Evolutionary conservation across 2,329 filamentous ascomycete species (phyloP).

Genomic region (Cladorrhinum sp.): DNA sequence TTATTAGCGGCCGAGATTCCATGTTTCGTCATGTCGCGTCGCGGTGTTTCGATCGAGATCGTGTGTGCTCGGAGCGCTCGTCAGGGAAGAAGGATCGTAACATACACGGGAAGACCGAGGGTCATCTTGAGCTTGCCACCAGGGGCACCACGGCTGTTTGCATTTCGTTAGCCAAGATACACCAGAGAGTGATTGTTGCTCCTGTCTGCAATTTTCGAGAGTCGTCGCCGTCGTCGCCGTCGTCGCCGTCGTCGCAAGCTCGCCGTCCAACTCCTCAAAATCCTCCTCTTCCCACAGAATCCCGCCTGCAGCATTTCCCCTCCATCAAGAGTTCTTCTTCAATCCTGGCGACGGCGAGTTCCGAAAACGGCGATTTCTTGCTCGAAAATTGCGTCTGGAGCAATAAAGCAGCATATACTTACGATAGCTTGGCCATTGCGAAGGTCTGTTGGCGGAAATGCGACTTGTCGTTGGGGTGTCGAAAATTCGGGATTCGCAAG

Average conservation of each 20-base stretch:
- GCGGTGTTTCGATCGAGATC: constrained; percentile 12
- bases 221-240: constrained; percentile 1
- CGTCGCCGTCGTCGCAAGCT: not conserved
- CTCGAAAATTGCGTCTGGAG: constrained; percentile 15
- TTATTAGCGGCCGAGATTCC: constrained; percentile 24
- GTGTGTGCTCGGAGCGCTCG: constrained; percentile 1
- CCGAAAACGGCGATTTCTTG: constrained; percentile 10
- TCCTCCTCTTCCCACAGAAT: not conserved
- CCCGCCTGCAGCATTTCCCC: constrained; percentile 6
- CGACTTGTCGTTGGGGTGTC: constrained; percentile 30
- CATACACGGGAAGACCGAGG: constrained; percentile 99
- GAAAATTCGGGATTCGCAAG: constrained; percentile 28
- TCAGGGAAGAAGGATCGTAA: constrained; percentile 33
- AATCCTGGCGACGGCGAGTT: constrained; percentile 12
- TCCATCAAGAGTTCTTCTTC: constrained; percentile 11
- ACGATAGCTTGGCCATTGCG: constrained; percentile 64
- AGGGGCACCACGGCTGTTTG: constrained; percentile 74
- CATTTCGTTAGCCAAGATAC: constrained; percentile 33
- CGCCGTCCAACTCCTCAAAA: not conserved
- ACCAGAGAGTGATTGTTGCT: not conserved
- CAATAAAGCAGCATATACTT: constrained; percentile 39
- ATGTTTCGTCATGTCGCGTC: constrained; percentile 22
- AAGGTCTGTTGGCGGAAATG: constrained; percentile 39
- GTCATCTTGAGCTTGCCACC: constrained; percentile 99
- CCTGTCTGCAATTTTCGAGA: not conserved